phyloP scores from a whole-genome alignment of 345 rosid species.

The Eucalyptus grandis region DNA sequence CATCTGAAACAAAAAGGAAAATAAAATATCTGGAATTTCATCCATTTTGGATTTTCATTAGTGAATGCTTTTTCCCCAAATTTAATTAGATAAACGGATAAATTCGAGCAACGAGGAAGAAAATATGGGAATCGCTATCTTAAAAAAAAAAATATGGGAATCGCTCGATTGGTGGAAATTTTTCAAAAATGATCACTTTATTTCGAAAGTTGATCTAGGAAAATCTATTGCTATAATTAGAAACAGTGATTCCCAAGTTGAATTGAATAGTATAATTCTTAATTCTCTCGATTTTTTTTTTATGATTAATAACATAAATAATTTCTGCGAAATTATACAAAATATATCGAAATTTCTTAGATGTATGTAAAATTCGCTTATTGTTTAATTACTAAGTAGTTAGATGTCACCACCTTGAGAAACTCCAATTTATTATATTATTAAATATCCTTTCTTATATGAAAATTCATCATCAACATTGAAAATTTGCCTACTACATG shows the following conservation, averaged over 20 bases:
- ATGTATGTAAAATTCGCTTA: not conserved
- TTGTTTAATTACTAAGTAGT: not conserved
- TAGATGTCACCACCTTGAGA: not conserved
- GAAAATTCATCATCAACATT: not conserved
- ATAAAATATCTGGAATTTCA: not conserved
- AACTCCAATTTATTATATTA: too few species aligned
- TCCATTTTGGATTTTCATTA: not conserved
- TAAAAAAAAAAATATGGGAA: not conserved
- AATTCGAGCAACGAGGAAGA: not conserved
- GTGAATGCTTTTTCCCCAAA: not conserved
- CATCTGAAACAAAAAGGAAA: not conserved
- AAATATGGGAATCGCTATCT: not conserved
- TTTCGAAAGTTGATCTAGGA: not conserved
- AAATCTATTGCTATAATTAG: not conserved
- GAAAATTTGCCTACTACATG: not conserved
- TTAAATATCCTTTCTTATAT: not conserved
- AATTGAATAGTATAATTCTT: too few species aligned
- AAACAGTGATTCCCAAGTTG: not conserved
- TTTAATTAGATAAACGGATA: not conserved
- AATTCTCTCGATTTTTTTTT: not conserved
- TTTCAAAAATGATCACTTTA: not conserved
- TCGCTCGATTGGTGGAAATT: not conserved
- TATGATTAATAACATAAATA: not conserved
- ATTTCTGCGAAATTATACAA: rapidly evolving
- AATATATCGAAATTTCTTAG: not conserved